Base-by-base conservation (phyloP, 257 asterid species). In the Cynanchum wilfordii region DNA sequence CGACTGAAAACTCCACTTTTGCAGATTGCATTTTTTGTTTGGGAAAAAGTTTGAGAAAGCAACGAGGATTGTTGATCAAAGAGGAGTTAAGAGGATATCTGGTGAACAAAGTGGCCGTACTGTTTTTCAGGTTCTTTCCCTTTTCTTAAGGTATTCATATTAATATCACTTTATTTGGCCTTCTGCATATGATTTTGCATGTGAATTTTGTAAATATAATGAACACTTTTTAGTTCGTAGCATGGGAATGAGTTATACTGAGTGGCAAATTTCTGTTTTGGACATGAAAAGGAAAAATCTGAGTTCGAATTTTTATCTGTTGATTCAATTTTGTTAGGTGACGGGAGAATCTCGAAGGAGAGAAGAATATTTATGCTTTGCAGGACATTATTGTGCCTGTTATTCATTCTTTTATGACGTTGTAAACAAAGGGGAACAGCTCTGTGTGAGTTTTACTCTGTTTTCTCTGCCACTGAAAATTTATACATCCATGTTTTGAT, bases 321-420 rank as follows among this genome's bases (percentile, higher is more conserved):
- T 10, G n/a, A 45, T 13, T 56, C 63, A 54, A 7, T 38, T 47
- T 47, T 36, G 15, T 33, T 68, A 91, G 97, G 95, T 94, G 33
- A 82, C 86, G 44, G 97, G 97, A 68, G 99, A 95, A 77, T 92
- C 98, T 4, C 71, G 88, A 83, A 92, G 82, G 80, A 90, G 92
- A 79, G 98, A 95, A 78, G 92, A 87, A 72, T 87, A 95, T 73
- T 68, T 92, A 70, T 91, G 99, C 85, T 95, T 90, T 75, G 89
- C 94, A 1, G 83, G 85, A 64, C 91, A 89, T 78, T 95, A 84
- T 66, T 95, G 98, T 76, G 85, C 86, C 70, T 95, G 97, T 73
- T 92, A 88, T 79, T 92, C 99, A 38, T 92, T 95, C 91, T 92
- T 95, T 79, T 95, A 87, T 73, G 98, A 95, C 84, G 83, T 86